phyloP scores from a whole-genome alignment of 345 rosid genomes.

The Populus alba region DNA sequence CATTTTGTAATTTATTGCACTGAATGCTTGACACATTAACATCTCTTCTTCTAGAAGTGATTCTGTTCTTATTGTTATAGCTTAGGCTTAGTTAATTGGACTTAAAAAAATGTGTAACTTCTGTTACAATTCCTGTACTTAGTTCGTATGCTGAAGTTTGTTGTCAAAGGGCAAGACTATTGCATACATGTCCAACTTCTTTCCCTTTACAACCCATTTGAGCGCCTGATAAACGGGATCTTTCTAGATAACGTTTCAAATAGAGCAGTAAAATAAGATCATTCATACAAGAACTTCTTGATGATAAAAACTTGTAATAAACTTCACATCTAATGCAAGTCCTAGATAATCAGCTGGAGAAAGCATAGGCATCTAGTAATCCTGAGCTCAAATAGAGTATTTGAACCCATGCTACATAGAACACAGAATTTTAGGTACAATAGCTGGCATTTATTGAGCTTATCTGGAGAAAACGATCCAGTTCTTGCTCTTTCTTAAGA shows the following conservation, averaged over 20 bases:
- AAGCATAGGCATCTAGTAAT: not conserved
- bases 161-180: not conserved
- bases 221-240: not conserved
- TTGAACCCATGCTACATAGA: not conserved
- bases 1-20: slow-evolving; percentile 4
- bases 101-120: not conserved
- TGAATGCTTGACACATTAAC: not conserved
- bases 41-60: not conserved
- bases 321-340: not conserved
- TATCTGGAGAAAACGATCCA: not conserved
- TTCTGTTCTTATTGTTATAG: not conserved
- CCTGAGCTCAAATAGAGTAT: not conserved
- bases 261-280: not conserved
- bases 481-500: not conserved
- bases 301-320: not conserved
- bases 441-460: not conserved
- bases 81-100: not conserved
- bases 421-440: not conserved
- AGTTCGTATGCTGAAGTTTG: not conserved
- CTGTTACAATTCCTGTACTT: not conserved
- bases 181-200: not conserved
- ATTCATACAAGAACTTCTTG: not conserved
- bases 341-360: not conserved
- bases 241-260: not conserved
- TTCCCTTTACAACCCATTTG: not conserved